Base-by-base conservation (phyloP, 805 yeast species). In the Wickerhamomyces canadensis region DNA sequence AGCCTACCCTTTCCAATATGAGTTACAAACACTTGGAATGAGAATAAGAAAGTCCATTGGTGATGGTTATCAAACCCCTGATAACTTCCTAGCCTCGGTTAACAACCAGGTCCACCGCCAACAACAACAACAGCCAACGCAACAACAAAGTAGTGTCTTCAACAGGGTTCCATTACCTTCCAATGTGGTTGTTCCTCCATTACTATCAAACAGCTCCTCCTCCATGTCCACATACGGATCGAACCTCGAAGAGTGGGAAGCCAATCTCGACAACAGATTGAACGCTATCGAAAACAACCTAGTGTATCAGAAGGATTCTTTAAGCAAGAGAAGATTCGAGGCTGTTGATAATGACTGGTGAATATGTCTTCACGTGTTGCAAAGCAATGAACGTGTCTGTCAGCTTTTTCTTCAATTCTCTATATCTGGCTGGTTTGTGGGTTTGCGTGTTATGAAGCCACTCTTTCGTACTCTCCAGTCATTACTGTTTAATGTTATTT, bases 1-100 rank as follows among this genome's bases (percentile, higher is more conserved):
- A 60, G n/a, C 57, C 54, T 28, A 52, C 57, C 12, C 65, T 57
- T 31, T 57, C 41, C 64, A 60, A 43, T 48, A 50, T 34, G 55
- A 64, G 19, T 64, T 81, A 18, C 69, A 77, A 28, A 70, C 79
- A 1, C 52, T 81, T 6, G 88, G 87, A 0, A 81, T 80, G 86
- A 68, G 86, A 44, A 75, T 83, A 41, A 70, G 91, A 51, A 78
- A 80, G 47, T 68, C 82, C 3, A 76, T 82, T 4, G 66, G 74
- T 24, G 78, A 78, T 31, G 88, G 88, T 1, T 79, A 80, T 54
- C 55, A 58, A 42, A 42, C 45, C 8, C 41, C 47, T 17, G 49
- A 46, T 21, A 45, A 40, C 34, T 29, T 43, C 23, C 40, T 43
- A 15, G 30, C 40, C 3, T 38, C 42, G 10, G 10, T 45, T 21